A percentile compares a stretch with the other conserved stretches of the same genome.
Conservation (phyloP, 208 protist genomes). For the Herpetomonas samuelpessoai region DNA sequence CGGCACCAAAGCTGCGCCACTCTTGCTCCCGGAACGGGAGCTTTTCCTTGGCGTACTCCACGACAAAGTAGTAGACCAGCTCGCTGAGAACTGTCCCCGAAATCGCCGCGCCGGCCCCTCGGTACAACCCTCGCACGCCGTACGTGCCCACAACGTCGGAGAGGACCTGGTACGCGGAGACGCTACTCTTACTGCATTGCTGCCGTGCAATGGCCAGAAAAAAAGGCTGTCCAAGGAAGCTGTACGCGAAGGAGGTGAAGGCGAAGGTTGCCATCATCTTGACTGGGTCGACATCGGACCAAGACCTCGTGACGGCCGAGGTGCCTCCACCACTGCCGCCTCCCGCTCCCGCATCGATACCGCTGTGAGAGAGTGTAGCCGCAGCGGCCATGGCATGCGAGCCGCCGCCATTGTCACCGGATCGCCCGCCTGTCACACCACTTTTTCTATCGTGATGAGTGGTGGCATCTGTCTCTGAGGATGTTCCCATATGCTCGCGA, state of each 20-base stretch:
- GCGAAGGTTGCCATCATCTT: conserved; percentile 65
- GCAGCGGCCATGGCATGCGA: too few species aligned
- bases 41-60: conserved; percentile 80
- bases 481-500: too few species aligned
- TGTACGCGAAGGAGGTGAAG: conserved; percentile 63
- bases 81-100: conserved; percentile 75
- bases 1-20: conserved; percentile 71
- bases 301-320: conserved; percentile 75
- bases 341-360: too few species aligned
- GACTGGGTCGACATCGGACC: conserved; percentile 70
- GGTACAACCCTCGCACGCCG: conserved; percentile 61
- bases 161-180: conserved; percentile 42
- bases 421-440: too few species aligned
- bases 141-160: conserved; percentile 37
- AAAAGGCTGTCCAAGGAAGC: conserved; percentile 62
- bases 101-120: conserved; percentile 54
- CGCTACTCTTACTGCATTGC: conserved; percentile 48
- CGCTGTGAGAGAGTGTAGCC: too few species aligned
- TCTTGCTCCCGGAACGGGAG: conserved; percentile 50
- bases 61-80: conserved; percentile 65
- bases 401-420: too few species aligned
- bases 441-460: too few species aligned
- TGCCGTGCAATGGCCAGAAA: conserved; percentile 77
- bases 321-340: conserved; percentile 21
- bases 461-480: too few species aligned